Conservation (phyloP, 75 land plant species). For the Selaginella tamariscina region DNA sequence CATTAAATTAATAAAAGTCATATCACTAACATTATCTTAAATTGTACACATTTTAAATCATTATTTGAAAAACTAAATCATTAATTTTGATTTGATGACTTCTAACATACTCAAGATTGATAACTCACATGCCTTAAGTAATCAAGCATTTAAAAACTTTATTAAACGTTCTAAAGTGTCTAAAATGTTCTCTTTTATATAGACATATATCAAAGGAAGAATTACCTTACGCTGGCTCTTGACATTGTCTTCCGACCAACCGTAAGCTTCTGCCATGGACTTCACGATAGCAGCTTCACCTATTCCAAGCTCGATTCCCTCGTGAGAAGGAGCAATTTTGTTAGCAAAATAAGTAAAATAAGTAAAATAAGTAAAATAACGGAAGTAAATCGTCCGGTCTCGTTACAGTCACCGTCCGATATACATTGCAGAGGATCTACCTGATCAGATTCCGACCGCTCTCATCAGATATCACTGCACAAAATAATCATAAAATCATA, state of each 20-base stretch:
- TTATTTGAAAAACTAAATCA: too few relatives aligned
- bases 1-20: too few relatives aligned
- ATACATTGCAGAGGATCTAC: slow-evolving; percentile 72
- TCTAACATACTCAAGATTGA: too few relatives aligned
- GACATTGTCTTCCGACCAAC: slow-evolving; percentile 64
- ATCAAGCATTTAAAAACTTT: too few relatives aligned
- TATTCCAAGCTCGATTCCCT: slow-evolving; percentile 88
- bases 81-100: too few relatives aligned
- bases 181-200: too few relatives aligned
- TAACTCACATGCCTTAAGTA: too few relatives aligned
- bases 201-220: slow-evolving; percentile 1
- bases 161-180: too few relatives aligned
- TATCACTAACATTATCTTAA: too few relatives aligned
- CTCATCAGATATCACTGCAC: slow-evolving; percentile 63
- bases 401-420: slow-evolving; percentile 68
- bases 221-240: slow-evolving; percentile 71
- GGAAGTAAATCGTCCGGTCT: slow-evolving; percentile 81
- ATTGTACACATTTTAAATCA: too few relatives aligned
- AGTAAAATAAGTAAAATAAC: slow-evolving; percentile 60
- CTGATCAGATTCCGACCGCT: slow-evolving; percentile 76
- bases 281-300: slow-evolving; percentile 80
- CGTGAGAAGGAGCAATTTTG: slow-evolving; percentile 71
- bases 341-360: too few relatives aligned
- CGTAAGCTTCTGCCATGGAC: slow-evolving; percentile 77
- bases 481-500: too few relatives aligned